phyloP scores from a whole-genome alignment of 202 grass and related monocot species.

The Schoenoplectus triqueter region DNA sequence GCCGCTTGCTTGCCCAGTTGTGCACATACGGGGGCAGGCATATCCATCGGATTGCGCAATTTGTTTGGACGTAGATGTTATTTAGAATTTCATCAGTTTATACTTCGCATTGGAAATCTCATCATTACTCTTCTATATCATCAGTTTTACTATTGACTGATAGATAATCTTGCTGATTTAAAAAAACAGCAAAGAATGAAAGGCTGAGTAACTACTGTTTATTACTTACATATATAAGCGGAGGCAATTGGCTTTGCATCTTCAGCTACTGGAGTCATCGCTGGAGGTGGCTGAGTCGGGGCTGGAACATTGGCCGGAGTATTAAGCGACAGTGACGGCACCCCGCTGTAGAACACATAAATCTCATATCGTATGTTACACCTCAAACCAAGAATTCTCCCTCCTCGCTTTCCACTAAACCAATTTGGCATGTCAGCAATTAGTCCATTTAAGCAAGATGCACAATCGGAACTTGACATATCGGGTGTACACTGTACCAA shows the following conservation, averaged over 20 bases:
- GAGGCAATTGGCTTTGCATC: background rate
- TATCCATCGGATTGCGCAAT: too few relatives aligned
- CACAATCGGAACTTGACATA: conserved; percentile 24
- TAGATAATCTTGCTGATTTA: background rate
- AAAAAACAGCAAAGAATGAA: background rate
- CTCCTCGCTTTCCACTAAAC: conserved; percentile 29
- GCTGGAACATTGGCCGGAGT: background rate
- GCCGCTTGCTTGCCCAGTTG: too few relatives aligned
- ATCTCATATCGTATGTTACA: conserved; percentile 43
- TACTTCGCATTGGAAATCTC: background rate
- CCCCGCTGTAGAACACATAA: conserved; percentile 41
- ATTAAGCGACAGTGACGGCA: conserved; percentile 21
- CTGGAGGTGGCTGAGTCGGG: background rate
- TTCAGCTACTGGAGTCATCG: background rate
- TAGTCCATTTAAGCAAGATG: conserved; percentile 37
- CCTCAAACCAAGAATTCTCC: conserved; percentile 35
- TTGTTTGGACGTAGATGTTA: too few relatives aligned
- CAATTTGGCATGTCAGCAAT: background rate
- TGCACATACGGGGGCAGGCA: too few relatives aligned
- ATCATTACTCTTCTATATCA: background rate
- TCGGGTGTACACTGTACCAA: conserved; percentile 52
- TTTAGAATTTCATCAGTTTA: background rate
- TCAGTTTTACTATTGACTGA: background rate
- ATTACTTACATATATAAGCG: background rate
- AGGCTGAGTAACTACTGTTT: background rate